These are phyloP conservation scores for Moesziomyces sp. DNA, from an alignment of 1,284 basidiomycete genomes.

Conservation along the genomic window DNA sequence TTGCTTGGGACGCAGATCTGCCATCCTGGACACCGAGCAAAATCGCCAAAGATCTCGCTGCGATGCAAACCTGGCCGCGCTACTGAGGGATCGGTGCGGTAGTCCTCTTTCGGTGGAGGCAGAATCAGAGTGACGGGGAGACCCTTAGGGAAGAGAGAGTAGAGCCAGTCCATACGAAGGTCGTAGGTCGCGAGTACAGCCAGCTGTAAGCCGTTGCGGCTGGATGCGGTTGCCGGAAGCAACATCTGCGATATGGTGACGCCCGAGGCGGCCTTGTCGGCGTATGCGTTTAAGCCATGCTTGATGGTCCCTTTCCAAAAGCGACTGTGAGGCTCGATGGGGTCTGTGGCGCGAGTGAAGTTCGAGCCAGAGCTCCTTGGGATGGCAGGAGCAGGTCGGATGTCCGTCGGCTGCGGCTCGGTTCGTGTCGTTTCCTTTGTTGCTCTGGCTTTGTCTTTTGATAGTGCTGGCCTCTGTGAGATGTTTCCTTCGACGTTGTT, in stretches of 20 bases:
- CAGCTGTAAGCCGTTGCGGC: slow-evolving; percentile 35
- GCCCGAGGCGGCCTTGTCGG: slow-evolving; percentile 17
- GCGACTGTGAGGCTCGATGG: slow-evolving; percentile 32
- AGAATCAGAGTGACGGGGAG: slow-evolving; percentile 56
- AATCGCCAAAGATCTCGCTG: slow-evolving; percentile 27
- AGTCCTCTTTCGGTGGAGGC: slow-evolving; percentile 44
- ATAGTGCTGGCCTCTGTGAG: neutral
- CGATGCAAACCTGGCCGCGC: slow-evolving; percentile 46
- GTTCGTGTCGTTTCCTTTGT: too few species aligned
- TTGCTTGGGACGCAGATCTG: slow-evolving; percentile 48
- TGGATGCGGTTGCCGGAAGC: slow-evolving; percentile 45
- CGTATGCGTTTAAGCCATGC: slow-evolving; percentile 54
- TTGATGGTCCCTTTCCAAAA: slow-evolving; percentile 63
- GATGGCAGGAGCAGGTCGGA: too few species aligned
- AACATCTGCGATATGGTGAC: slow-evolving; percentile 40
- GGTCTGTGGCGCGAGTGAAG: slow-evolving; percentile 19
- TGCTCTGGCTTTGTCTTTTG: neutral
- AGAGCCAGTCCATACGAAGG: slow-evolving; percentile 60
- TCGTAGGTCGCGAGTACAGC: slow-evolving; percentile 60
- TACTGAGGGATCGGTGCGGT: slow-evolving; percentile 17
- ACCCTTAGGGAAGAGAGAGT: slow-evolving; percentile 45
- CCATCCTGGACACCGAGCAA: slow-evolving; percentile 39
- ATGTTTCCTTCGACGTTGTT: too few species aligned
- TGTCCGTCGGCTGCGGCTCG: too few species aligned
- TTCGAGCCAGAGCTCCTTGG: neutral